Percentiles rank a stretch among this genome's conserved stretches.
These are phyloP conservation scores for Quillaja saponaria DNA, from an alignment of 306 rosid genomes.

Conservation along the genomic window DNA sequence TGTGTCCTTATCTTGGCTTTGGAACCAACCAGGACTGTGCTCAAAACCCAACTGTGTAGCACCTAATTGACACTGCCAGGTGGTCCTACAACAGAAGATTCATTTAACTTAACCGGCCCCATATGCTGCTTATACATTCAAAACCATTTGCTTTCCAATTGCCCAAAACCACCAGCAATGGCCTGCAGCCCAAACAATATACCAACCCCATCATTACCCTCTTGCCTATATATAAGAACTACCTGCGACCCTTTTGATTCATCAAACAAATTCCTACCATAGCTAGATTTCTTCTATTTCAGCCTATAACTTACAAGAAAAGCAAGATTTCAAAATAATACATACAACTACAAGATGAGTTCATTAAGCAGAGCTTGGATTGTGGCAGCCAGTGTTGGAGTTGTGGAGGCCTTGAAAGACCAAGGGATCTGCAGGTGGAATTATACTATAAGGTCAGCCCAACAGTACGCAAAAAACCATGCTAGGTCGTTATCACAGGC, in stretches of 20 bases:
- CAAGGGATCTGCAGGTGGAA: slow-evolving; percentile 65
- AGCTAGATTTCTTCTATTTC: background rate
- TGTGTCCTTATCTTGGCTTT: no score
- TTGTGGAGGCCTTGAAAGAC: slow-evolving; percentile 50
- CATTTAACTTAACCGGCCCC: no score
- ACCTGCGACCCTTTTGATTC: slow-evolving; percentile 25
- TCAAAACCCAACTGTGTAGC: no score
- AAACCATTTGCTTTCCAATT: no score
- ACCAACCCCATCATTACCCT: background rate
- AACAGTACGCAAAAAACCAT: slow-evolving; percentile 42
- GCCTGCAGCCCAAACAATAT: no score
- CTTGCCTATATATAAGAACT: slow-evolving; percentile 13
- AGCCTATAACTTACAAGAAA: background rate
- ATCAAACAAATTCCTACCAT: background rate
- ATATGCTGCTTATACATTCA: no score
- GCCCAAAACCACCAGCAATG: slow-evolving; percentile 28
- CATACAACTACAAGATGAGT: slow-evolving; percentile 26
- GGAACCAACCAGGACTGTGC: no score
- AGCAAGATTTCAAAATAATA: background rate
- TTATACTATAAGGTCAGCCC: slow-evolving; percentile 36
- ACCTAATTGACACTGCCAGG: no score
- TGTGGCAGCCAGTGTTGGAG: slow-evolving; percentile 39
- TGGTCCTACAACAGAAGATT: no score
- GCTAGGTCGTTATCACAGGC: slow-evolving; percentile 35
- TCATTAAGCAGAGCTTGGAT: slow-evolving; percentile 33